Conservation (phyloP, 2,329 filamentous ascomycete species). For the Beauveria sp. region DNA sequence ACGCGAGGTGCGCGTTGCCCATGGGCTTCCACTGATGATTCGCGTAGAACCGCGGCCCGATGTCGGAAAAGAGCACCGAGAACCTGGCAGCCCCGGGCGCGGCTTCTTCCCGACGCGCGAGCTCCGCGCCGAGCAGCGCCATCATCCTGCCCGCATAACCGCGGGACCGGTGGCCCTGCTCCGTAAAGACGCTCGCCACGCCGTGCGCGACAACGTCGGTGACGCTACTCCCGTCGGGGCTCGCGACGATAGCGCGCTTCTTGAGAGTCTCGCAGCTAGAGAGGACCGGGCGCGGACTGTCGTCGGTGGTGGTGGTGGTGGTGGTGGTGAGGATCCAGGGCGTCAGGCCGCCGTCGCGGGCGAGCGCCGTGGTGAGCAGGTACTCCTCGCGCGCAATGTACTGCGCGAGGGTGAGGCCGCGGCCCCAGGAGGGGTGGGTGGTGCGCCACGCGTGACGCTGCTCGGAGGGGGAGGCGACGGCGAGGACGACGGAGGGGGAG, state of each 20-base stretch:
- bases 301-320: slow-evolving; percentile 24
- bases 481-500: slow-evolving; percentile 32
- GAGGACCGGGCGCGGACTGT: slow-evolving; percentile 44
- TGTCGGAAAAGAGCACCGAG: slow-evolving; percentile 79
- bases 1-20: slow-evolving; percentile 62
- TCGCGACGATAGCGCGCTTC: slow-evolving; percentile 47
- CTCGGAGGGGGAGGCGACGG: slow-evolving; percentile 50
- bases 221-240: slow-evolving; percentile 21
- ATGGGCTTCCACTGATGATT: slow-evolving; percentile 70
- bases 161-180: slow-evolving; percentile 55
- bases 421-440: slow-evolving; percentile 52
- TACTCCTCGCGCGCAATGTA: slow-evolving; percentile 55
- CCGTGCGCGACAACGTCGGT: slow-evolving; percentile 60
- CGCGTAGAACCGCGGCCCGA: slow-evolving; percentile 77
- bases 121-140: slow-evolving; percentile 46
- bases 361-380: slow-evolving; percentile 50
- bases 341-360: slow-evolving; percentile 49
- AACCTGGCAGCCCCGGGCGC: slow-evolving; percentile 42
- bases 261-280: slow-evolving; percentile 58
- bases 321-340: slow-evolving; percentile 62
- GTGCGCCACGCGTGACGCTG: slow-evolving; percentile 45
- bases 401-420: slow-evolving; percentile 42
- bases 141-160: slow-evolving; percentile 78
- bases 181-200: slow-evolving; percentile 73
- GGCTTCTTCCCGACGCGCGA: slow-evolving; percentile 24